phyloP scores from a whole-genome alignment of 2,329 filamentous ascomycete genomes.

The Mariannaea elegans region DNA sequence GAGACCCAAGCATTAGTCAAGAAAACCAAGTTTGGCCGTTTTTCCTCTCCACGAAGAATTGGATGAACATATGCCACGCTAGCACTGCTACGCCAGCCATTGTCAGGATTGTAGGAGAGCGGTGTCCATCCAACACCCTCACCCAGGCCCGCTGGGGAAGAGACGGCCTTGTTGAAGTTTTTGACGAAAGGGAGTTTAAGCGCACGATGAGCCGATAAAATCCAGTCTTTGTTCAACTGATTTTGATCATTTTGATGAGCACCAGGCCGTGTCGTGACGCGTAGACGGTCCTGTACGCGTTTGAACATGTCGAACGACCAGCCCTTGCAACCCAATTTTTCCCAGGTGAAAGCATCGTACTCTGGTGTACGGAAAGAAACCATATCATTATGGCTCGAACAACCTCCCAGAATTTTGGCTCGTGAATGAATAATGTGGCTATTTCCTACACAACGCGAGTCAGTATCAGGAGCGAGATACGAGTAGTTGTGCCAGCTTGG shows the following conservation, averaged over 20 bases:
- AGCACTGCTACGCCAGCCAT: slow-evolving; percentile 10
- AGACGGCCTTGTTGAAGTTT: background rate
- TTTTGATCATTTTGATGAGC: no score
- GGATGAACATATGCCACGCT: slow-evolving; percentile 22
- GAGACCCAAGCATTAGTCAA: slow-evolving; percentile 83
- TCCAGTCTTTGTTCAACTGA: no score
- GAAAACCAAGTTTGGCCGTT: slow-evolving; percentile 48
- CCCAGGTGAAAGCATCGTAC: slow-evolving; percentile 81
- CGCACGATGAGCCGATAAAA: no score
- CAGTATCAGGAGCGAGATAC: no score
- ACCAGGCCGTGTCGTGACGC: no score
- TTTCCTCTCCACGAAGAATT: slow-evolving; percentile 12
- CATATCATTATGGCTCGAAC: slow-evolving; percentile 85
- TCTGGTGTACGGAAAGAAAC: slow-evolving; percentile 85
- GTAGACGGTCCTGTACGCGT: no score
- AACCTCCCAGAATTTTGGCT: slow-evolving; percentile 85
- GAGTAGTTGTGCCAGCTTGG: no score
- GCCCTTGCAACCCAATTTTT: slow-evolving; percentile 75
- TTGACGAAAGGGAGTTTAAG: background rate
- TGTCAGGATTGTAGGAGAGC: slow-evolving; percentile 6
- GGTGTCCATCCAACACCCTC: background rate
- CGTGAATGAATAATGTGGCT: slow-evolving; percentile 84
- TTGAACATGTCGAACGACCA: slow-evolving; percentile 83
- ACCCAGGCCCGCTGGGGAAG: background rate
- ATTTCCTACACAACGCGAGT: slow-evolving; percentile 63